These are phyloP conservation scores for Annulohypoxylon moriforme DNA, from an alignment of 495 filamentous ascomycete genomes.

Conservation along the genomic window DNA sequence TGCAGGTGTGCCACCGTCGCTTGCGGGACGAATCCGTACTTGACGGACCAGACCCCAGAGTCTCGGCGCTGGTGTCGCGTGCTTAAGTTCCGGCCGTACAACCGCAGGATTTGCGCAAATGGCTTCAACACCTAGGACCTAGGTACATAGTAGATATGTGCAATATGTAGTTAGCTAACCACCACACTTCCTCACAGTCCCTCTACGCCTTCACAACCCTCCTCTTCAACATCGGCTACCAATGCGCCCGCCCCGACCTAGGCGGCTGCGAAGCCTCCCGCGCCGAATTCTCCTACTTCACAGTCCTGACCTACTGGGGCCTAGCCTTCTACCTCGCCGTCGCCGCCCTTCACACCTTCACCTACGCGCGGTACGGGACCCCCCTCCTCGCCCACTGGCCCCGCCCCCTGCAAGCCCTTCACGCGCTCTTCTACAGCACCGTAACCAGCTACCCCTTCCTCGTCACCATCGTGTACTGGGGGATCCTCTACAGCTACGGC, in stretches of 20 bases:
- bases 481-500: conserved; percentile 59
- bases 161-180: conserved; percentile 16
- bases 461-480: conserved; percentile 74
- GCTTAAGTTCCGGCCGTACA: neutral
- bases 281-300: conserved; percentile 81
- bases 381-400: conserved; percentile 72
- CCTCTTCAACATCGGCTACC: conserved; percentile 74
- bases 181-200: conserved; percentile 55
- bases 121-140: neutral
- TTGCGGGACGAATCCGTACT: neutral
- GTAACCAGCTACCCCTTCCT: conserved; percentile 76
- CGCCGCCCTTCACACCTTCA: conserved; percentile 71
- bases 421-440: conserved; percentile 73
- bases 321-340: conserved; percentile 80
- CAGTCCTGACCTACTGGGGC: conserved; percentile 81
- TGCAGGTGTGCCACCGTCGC: conserved; percentile 4
- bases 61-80: neutral
- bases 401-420: conserved; percentile 69
- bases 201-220: conserved; percentile 79
- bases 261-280: conserved; percentile 52
- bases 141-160: neutral
- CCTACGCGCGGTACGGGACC: conserved; percentile 66
- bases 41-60: neutral
- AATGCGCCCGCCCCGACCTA: conserved; percentile 50
- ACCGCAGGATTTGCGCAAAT: neutral